Conservation (phyloP, 495 filamentous ascomycete genomes). For the Penicillium bialowiezense region DNA sequence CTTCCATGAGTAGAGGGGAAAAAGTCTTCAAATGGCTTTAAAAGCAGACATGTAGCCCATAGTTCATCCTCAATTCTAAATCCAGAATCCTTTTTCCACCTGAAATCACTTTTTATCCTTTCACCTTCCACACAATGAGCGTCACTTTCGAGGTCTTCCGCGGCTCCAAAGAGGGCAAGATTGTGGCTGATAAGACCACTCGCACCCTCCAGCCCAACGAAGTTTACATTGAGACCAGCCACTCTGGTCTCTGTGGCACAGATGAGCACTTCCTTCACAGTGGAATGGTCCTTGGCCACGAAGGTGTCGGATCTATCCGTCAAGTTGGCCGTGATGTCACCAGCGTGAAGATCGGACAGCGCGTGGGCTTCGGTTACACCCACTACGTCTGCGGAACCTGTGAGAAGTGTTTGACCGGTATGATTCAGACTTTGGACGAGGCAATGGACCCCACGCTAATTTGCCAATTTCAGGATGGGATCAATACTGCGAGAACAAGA, state of each 20-base stretch:
- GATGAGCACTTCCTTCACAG: conserved; percentile 38
- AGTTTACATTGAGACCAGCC: conserved; percentile 45
- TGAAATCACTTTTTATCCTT: background rate
- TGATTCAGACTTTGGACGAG: background rate
- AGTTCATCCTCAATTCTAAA: background rate
- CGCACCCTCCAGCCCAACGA: conserved; percentile 28
- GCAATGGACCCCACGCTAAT: background rate
- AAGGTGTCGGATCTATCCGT: conserved; percentile 54
- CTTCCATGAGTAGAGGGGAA: too few relatives aligned
- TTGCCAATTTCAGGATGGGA: conserved; percentile 31
- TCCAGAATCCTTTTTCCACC: too few relatives aligned
- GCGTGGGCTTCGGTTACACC: conserved; percentile 50
- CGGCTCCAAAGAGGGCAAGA: conserved; percentile 29
- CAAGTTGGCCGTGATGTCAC: conserved; percentile 47
- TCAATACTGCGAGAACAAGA: conserved; percentile 48
- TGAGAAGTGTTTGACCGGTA: conserved; percentile 49
- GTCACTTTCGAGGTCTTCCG: conserved; percentile 34
- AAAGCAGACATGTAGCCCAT: background rate
- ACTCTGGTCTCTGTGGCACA: conserved; percentile 43
- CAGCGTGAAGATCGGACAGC: conserved; percentile 51
- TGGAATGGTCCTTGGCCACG: conserved; percentile 41
- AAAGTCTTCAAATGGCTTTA: background rate
- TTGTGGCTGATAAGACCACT: conserved; percentile 28
- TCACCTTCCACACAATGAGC: conserved; percentile 18
- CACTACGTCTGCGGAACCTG: conserved; percentile 50